Percentiles rank a stretch among this genome's conserved stretches.
phyloP scores from a whole-genome alignment of 148 eudicot species.

The Nepenthes gracilis region DNA sequence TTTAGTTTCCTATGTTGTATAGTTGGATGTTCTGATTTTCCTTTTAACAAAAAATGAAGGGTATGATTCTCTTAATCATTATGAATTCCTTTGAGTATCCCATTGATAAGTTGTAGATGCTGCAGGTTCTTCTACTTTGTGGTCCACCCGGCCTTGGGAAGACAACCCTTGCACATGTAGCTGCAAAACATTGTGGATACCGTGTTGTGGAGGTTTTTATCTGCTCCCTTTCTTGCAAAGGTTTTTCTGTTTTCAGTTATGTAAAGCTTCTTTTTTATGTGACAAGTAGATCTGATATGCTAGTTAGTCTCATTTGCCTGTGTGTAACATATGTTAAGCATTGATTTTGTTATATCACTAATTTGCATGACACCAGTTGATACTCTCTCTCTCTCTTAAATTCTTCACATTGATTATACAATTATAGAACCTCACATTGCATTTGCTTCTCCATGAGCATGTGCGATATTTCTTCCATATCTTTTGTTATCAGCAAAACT shows the following conservation, averaged over 20 bases:
- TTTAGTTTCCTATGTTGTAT: too few relatives aligned
- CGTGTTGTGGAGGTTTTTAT: slow-evolving; percentile 81
- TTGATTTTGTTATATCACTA: neutral
- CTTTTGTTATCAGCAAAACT: neutral
- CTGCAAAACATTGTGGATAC: slow-evolving; percentile 96
- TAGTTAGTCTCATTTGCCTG: neutral
- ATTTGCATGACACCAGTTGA: too few relatives aligned
- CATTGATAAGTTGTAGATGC: slow-evolving; percentile 2
- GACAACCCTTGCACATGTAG: slow-evolving; percentile 97
- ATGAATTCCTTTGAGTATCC: neutral
- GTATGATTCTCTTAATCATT: neutral
- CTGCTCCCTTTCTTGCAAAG: slow-evolving; percentile 3
- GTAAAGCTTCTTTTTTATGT: neutral
- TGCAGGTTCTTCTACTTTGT: slow-evolving; percentile 92
- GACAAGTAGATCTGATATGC: neutral
- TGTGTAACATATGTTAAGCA: neutral
- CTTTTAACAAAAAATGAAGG: neutral
- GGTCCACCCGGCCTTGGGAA: slow-evolving; percentile 98
- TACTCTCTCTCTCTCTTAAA: too few relatives aligned
- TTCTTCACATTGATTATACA: too few relatives aligned
- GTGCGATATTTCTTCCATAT: neutral
- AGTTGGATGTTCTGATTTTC: too few relatives aligned
- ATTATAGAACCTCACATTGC: too few relatives aligned
- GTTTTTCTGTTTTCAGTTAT: neutral
- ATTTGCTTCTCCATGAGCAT: too few relatives aligned